Percentiles rank a stretch among this genome's conserved stretches.
Conservation (phyloP, 2,329 filamentous ascomycete species). For the Aspergillus hortae region DNA sequence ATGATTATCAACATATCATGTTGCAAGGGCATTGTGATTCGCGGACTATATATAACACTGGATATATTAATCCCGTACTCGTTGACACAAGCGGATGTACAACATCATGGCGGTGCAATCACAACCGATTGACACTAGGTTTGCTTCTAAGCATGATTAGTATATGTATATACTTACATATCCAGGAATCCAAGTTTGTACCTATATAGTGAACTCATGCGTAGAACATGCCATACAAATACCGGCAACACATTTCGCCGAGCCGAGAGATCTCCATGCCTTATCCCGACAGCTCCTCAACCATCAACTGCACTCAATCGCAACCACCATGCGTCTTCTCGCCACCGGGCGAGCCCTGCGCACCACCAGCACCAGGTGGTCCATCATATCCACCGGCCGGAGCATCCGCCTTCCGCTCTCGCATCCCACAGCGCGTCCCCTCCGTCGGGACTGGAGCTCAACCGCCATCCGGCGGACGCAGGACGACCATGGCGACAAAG, state of each 20-base stretch:
- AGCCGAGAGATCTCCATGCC: not conserved
- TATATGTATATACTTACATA: no score
- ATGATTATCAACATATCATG: no score
- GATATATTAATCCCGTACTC: no score
- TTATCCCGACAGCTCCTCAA: not conserved
- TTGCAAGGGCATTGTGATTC: no score
- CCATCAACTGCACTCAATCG: not conserved
- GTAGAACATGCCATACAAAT: not conserved
- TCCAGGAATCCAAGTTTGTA: no score
- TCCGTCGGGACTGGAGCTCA: slow-evolving; percentile 30
- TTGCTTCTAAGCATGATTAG: no score
- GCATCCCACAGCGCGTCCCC: slow-evolving; percentile 15
- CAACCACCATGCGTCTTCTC: slow-evolving; percentile 32
- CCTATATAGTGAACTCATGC: not conserved
- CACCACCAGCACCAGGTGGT: slow-evolving; percentile 32
- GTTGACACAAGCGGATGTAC: no score
- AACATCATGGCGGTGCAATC: no score
- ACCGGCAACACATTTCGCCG: slow-evolving; percentile 3
- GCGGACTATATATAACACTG: no score
- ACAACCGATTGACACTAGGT: not conserved
- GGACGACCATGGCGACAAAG: slow-evolving; percentile 10
- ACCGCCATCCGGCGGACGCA: slow-evolving; percentile 20
- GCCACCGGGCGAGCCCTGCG: slow-evolving; percentile 40
- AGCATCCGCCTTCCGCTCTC: slow-evolving; percentile 20
- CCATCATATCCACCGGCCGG: slow-evolving; percentile 22